A percentile compares a stretch with the other conserved stretches of the same genome.
Evolutionary conservation across 2,329 filamentous ascomycete species (phyloP).

Genomic region (Fusarium sp.): DNA sequence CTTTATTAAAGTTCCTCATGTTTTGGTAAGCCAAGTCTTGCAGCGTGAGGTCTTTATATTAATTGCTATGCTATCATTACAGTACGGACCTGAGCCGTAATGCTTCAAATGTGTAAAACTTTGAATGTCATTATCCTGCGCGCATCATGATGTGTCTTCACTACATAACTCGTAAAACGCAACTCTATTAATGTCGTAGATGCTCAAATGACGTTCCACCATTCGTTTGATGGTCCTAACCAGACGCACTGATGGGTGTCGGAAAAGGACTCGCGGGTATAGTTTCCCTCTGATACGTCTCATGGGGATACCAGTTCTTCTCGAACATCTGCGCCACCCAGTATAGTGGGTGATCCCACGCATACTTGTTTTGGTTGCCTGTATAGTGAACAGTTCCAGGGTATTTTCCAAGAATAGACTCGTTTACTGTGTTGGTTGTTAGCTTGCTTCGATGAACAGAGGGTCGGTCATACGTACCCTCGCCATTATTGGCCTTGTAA

Average conservation of each 20-base stretch:
- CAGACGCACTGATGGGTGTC: background rate
- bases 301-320: conserved; percentile 52
- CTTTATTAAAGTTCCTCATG: background rate
- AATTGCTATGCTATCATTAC: background rate
- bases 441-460: background rate
- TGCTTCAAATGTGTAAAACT: background rate
- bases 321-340: conserved; percentile 62
- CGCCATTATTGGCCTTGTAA: conserved; percentile 42
- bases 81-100: background rate
- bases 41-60: background rate
- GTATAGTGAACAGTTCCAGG: conserved; percentile 24
- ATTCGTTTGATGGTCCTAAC: background rate
- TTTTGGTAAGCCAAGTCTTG: too few relatives aligned
- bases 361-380: conserved; percentile 42
- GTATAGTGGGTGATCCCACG: conserved; percentile 57
- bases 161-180: background rate
- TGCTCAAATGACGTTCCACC: background rate
- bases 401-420: background rate
- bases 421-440: conserved; percentile 17
- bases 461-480: conserved; percentile 12
- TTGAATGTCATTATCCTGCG: background rate
- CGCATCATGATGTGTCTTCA: background rate
- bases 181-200: background rate
- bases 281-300: conserved; percentile 46
- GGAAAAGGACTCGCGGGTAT: background rate